Conservation (phyloP, 2,329 filamentous ascomycete genomes). For the Neofusicoccum kwambonambiense region DNA sequence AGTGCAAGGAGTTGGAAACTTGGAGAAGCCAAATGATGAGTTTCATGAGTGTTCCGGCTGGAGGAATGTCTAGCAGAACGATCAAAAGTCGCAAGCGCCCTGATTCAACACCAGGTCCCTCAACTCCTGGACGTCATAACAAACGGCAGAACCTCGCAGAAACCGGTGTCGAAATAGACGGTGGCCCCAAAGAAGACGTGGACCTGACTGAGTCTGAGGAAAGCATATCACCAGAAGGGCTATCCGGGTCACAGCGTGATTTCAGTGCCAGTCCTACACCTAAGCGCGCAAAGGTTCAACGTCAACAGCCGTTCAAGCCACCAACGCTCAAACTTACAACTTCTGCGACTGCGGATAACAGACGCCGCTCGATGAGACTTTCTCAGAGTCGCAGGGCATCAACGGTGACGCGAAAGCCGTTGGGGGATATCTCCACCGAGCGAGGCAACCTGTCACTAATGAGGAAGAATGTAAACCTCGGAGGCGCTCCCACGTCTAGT, state of each 20-base stretch:
- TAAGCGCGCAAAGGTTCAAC: conserved; percentile 41
- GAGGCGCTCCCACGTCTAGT: neutral
- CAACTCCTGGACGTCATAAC: neutral
- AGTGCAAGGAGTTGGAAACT: conserved; percentile 25
- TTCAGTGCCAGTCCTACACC: conserved; percentile 30
- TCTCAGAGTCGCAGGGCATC: conserved; percentile 20
- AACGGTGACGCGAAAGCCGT: conserved; percentile 25
- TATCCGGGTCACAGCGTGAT: neutral
- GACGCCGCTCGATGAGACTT: conserved; percentile 1
- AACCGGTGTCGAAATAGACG: neutral
- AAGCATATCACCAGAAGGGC: neutral
- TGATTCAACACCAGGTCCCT: neutral
- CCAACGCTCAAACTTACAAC: conserved; percentile 23
- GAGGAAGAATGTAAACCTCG: conserved; percentile 18
- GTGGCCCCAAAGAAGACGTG: neutral
- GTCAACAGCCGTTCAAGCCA: conserved; percentile 29
- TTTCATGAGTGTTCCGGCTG: conserved; percentile 24
- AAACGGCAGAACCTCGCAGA: conserved; percentile 1
- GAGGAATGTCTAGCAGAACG: neutral
- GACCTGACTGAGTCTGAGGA: neutral
- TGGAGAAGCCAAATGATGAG: conserved; percentile 26
- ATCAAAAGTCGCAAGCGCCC: neutral
- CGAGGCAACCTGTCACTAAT: conserved; percentile 18
- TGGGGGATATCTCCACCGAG: conserved; percentile 30
- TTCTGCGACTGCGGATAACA: neutral